Conservation (phyloP, 306 rosid genomes). For the Abrus precatorius region DNA sequence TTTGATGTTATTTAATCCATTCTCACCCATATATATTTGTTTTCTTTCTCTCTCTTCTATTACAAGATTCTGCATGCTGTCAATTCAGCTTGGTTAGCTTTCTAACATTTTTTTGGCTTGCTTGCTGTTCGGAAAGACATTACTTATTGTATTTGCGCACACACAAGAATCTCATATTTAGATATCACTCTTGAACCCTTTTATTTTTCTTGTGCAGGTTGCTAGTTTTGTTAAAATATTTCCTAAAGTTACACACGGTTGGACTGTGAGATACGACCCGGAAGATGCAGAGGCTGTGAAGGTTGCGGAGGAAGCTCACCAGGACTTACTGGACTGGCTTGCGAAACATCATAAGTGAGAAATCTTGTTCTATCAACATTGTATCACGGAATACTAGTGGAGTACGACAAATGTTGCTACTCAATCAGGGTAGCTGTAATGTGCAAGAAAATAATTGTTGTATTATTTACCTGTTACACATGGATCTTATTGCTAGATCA, state of each 20-base stretch:
- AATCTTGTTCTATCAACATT: neutral
- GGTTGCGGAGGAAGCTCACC: constrained; percentile 71
- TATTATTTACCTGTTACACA: neutral
- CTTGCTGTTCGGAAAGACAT: neutral
- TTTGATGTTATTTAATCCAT: no score
- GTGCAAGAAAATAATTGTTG: constrained; percentile 24
- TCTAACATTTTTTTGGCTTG: constrained; percentile 5
- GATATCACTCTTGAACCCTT: neutral
- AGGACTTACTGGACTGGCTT: constrained; percentile 61
- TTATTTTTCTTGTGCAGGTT: constrained; percentile 41
- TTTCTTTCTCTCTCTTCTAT: neutral
- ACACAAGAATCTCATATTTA: neutral
- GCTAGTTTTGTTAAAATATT: constrained; percentile 59
- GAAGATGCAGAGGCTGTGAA: constrained; percentile 63
- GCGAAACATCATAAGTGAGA: constrained; percentile 55
- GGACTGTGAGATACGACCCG: constrained; percentile 59
- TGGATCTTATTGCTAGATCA: neutral
- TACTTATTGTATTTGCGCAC: neutral
- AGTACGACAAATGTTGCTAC: neutral
- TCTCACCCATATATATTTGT: neutral
- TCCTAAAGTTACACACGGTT: constrained; percentile 62
- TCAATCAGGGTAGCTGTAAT: constrained; percentile 11
- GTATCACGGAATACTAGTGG: constrained; percentile 1
- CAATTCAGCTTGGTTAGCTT: constrained; percentile 6
- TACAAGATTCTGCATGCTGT: neutral